A percentile compares a stretch with the other conserved stretches of the same genome.
phyloP scores from a whole-genome alignment of 2,329 filamentous ascomycete genomes.

The Penicillium sp. region DNA sequence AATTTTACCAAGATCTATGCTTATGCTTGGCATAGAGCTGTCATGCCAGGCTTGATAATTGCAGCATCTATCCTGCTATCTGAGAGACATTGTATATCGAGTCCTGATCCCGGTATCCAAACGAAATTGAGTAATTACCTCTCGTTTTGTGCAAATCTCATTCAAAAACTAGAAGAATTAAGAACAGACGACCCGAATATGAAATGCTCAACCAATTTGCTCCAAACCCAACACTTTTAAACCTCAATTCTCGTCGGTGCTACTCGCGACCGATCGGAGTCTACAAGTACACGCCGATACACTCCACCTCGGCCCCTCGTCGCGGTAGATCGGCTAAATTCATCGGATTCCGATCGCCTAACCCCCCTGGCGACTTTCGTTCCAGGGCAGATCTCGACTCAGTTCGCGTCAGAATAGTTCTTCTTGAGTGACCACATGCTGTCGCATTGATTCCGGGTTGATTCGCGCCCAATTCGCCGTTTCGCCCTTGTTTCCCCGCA shows the following conservation, averaged over 20 bases:
- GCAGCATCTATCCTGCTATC: neutral
- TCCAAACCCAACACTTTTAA: neutral
- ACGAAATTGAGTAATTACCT: too few species aligned
- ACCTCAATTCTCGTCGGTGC: neutral
- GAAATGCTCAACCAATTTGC: neutral
- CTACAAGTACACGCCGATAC: conserved; percentile 9
- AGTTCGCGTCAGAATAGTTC: neutral
- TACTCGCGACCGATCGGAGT: conserved; percentile 7
- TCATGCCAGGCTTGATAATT: neutral
- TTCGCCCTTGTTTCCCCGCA: conserved; percentile 9
- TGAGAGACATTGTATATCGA: neutral
- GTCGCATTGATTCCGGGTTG: neutral
- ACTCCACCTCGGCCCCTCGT: conserved; percentile 12
- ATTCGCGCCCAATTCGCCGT: neutral
- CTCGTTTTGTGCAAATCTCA: neutral
- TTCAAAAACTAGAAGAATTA: too few species aligned
- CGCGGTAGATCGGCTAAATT: conserved; percentile 2
- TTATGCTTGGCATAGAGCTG: neutral
- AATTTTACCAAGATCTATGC: too few species aligned
- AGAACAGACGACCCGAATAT: neutral
- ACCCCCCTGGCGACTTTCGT: conserved; percentile 1
- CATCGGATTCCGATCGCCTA: conserved; percentile 11
- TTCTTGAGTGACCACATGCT: neutral
- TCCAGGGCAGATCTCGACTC: neutral
- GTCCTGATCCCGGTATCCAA: neutral